Evolutionary conservation across 2,329 filamentous ascomycete genomes (phyloP), one percentile per base, ranked within the genome.

Genomic region (Elsinoe perseae): DNA sequence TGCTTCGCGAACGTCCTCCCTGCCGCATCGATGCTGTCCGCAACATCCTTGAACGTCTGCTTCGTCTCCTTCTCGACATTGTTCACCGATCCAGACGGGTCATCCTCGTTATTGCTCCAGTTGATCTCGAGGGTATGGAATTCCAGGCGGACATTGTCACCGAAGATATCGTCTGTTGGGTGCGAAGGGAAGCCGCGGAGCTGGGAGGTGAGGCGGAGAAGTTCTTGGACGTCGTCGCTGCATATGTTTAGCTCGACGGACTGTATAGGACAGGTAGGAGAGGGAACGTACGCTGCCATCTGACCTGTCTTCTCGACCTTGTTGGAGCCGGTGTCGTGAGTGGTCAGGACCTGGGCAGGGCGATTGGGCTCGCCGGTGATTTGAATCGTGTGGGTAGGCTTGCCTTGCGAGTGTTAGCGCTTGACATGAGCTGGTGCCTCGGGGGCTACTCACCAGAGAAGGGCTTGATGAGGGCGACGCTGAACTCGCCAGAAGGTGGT

Each of bases 81-180:
- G 14, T 60, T 61, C 9, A 64, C 64, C 27, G 64, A 64, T 32
- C 68, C 63, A 2, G 66, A 64, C 2, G 67, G 60, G 55, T 73
- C 71, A 14, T 71, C 67, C 25, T 73, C 71, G 56, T 66, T 63
- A 57, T 72, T 73, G 34, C 62, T 61, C 71, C 71, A 74, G 60
- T 74, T 71, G 30, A 73, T 70, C 57, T 73, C 71, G 56, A 72
- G 68, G 2, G 71, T 73, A 60, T 69, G 69, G 60, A 73, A 69
- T 48, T 72, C 70, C 27, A 74, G 57, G 61, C 69, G 70, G 18
- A 65, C 64, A 50, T 73, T 67, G 1, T 65, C 57, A 38, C 70
- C 70, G 61, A 71, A 74, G 20, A 74, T 61, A 58, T 74, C 72
- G 58, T 71, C 70, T 23, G 62, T 61, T 1, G 65, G 60, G 61